Evolutionary conservation across 305 asterid species (phyloP).

Genomic region (Andrographis paniculata): DNA sequence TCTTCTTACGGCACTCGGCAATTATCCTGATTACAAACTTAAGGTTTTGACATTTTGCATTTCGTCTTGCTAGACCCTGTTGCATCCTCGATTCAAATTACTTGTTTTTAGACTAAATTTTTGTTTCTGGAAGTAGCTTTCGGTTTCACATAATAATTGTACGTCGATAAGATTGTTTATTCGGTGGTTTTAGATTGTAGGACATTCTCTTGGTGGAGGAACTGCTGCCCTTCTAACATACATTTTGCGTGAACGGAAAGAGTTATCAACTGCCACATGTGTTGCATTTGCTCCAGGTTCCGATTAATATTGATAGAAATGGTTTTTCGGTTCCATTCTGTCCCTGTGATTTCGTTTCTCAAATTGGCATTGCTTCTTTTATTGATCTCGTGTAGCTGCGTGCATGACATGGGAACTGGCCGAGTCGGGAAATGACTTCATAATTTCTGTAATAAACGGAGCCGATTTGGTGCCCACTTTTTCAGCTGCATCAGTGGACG

Average conservation of each 20-base stretch:
- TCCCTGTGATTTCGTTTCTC: neutral
- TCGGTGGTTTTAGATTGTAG: conserved; percentile 53
- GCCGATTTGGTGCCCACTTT: conserved; percentile 97
- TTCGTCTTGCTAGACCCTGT: neutral
- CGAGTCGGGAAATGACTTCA: conserved; percentile 73
- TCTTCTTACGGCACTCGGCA: conserved; percentile 53
- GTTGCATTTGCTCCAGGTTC: conserved; percentile 98
- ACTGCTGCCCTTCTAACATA: conserved; percentile 88
- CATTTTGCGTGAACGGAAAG: conserved; percentile 79
- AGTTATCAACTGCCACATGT: conserved; percentile 70
- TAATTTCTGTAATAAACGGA: conserved; percentile 81
- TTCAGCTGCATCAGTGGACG: conserved; percentile 95
- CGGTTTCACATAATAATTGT: neutral
- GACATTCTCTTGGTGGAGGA: conserved; percentile 98
- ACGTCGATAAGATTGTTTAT: neutral
- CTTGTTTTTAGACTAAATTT: neutral
- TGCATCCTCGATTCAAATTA: neutral
- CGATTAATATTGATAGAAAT: conserved; percentile 3
- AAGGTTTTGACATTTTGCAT: conserved; percentile 39
- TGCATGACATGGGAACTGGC: conserved; percentile 99
- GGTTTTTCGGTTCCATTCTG: neutral
- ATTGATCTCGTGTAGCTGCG: conserved; percentile 60
- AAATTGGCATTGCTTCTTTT: conserved; percentile 4
- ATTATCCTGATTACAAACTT: conserved; percentile 68
- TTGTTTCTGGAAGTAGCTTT: conserved; percentile 8